These are phyloP conservation scores for Vinca minor DNA, from an alignment of 257 asterid genomes.

Conservation along the genomic window DNA sequence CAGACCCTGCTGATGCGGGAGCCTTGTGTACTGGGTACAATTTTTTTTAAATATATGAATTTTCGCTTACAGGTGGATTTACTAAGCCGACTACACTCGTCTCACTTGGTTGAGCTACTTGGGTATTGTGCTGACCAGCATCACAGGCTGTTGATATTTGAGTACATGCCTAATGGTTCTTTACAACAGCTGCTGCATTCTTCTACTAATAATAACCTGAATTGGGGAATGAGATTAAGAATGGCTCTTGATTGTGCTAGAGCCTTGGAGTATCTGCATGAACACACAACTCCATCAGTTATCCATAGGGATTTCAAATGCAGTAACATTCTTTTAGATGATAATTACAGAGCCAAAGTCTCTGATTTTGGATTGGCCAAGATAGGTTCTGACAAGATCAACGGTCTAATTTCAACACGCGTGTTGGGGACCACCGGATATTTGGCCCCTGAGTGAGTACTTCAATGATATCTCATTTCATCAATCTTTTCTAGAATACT, in stretches of 20 bases:
- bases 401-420: slow-evolving; percentile 63
- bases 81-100: slow-evolving; percentile 52
- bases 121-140: slow-evolving; percentile 84
- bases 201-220: slow-evolving; percentile 20
- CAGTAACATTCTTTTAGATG: slow-evolving; percentile 56
- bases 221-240: slow-evolving; percentile 53
- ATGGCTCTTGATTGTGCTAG: slow-evolving; percentile 67
- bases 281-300: slow-evolving; percentile 57
- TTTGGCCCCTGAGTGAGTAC: slow-evolving; percentile 78
- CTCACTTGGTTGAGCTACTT: slow-evolving; percentile 49
- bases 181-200: slow-evolving; percentile 53
- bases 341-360: slow-evolving; percentile 55
- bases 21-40: too few species aligned
- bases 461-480: background rate
- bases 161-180: slow-evolving; percentile 54
- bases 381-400: slow-evolving; percentile 62
- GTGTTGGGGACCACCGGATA: slow-evolving; percentile 82
- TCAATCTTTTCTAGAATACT: slow-evolving; percentile 4
- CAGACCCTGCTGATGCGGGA: too few species aligned
- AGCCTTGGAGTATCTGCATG: slow-evolving; percentile 69
- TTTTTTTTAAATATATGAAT: too few species aligned
- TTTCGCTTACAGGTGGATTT: slow-evolving; percentile 49
- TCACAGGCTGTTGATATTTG: slow-evolving; percentile 55
- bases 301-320: slow-evolving; percentile 71
- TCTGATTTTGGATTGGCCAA: slow-evolving; percentile 72